Evolutionary conservation across 225 moss, liverwort and hornwort species (phyloP).

Genomic region (Rhytidiadelphus loreus): DNA sequence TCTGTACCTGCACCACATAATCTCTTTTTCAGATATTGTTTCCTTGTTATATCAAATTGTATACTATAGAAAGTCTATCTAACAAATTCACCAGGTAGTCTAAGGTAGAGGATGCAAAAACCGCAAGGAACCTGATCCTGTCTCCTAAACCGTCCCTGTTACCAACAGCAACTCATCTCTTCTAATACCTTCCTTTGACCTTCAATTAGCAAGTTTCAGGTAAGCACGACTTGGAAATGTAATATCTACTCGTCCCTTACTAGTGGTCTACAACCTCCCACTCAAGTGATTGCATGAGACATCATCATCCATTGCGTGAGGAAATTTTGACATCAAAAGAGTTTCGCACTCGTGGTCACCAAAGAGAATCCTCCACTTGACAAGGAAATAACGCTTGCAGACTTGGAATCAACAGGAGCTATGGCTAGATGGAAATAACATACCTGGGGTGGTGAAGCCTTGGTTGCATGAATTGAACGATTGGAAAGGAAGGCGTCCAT

Average conservation of each 20-base stretch:
- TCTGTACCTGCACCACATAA: conserved; percentile 14
- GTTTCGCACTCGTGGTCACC: neutral
- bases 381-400: neutral
- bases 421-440: neutral
- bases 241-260: neutral
- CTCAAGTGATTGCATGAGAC: neutral
- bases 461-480: conserved; percentile 6
- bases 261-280: neutral
- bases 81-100: neutral
- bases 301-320: neutral
- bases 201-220: neutral
- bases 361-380: neutral
- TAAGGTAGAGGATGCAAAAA: neutral
- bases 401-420: neutral
- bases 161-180: neutral
- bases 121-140: neutral
- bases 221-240: neutral
- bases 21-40: neutral
- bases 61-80: neutral
- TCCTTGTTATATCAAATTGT: neutral
- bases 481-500: conserved; percentile 21
- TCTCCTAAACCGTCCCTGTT: neutral
- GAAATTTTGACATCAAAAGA: neutral
- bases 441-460: conserved; percentile 26
- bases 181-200: too few relatives aligned